Base-by-base conservation (phyloP, 805 yeast genomes). In the Monosporozyma servazzii region DNA sequence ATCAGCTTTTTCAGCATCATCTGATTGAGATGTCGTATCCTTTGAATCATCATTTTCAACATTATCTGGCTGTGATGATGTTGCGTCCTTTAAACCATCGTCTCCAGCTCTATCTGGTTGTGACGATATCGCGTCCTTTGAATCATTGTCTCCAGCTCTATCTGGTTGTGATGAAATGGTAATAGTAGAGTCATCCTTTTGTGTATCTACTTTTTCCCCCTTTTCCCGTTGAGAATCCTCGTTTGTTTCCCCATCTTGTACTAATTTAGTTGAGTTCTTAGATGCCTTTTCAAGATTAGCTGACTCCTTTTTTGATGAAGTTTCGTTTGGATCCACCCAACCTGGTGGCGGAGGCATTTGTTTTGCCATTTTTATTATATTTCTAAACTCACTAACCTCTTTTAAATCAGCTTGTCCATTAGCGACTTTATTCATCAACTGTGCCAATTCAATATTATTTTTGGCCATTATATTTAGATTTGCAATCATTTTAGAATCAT, bases 391-490 rank as follows among this genome's bases (percentile, higher is more conserved):
- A 23, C 78, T 71, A 17, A 91, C 84, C 64, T 88, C 91, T 6
- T 76, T 81, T 5, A 79, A 77, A 0, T 81, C 66, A 0, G 96
- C 96, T 23, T 73, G 75, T 4, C 96, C 96, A 51, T 84, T 77
- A 0, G 98, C 97, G 2, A 91, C 96, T 5, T 76, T 77, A 55
- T 83, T 81, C 96, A 91, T 89, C 49, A 91, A 70, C 0, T 76
- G 68, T 56, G 81, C 84, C 48, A 91, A 68, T 4, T 81, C 75
- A 0, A 80, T 75, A 60, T 89, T 95, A 4, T 75, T 73, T 41
- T 84, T 76, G 0, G 97, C 97, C 68, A 91, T 81, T 0, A 84
- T 74, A 61, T 90, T 90, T 61, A 91, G 75, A 58, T 88, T 86
- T 3, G 86, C 81, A 58, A 91, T 88, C 86, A 91, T 88, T 55